A percentile compares a stretch with the other conserved stretches of the same genome.
phyloP scores from a whole-genome alignment of 352 stramenopile species.

The Globisporangium splendens region DNA sequence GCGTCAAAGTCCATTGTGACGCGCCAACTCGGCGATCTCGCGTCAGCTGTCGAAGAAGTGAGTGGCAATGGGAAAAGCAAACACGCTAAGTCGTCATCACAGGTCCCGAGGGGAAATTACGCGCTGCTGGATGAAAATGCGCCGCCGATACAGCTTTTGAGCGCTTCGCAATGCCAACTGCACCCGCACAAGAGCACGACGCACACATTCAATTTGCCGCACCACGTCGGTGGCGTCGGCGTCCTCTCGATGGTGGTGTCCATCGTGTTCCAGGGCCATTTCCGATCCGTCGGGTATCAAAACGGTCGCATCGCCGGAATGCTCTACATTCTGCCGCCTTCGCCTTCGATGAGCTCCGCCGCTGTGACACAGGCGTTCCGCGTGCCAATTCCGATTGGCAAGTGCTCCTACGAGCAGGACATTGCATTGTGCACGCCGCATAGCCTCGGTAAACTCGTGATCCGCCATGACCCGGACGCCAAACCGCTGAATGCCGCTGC shows the following conservation, averaged over 20 bases:
- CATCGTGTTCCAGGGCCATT: slow-evolving; percentile 73
- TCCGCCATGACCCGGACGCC: slow-evolving; percentile 53
- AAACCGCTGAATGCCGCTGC: slow-evolving; percentile 47
- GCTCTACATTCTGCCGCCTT: slow-evolving; percentile 58
- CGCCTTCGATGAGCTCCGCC: not conserved
- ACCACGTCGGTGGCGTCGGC: slow-evolving; percentile 20
- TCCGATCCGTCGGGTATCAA: slow-evolving; percentile 66
- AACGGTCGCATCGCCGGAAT: slow-evolving; percentile 71
- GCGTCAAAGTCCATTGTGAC: slow-evolving; percentile 11
- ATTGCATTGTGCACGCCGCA: slow-evolving; percentile 66
- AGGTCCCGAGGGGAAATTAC: slow-evolving; percentile 17
- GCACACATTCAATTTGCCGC: slow-evolving; percentile 58
- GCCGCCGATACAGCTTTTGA: slow-evolving; percentile 28
- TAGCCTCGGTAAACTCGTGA: slow-evolving; percentile 55
- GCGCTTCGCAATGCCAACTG: slow-evolving; percentile 42
- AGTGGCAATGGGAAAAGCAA: slow-evolving; percentile 3
- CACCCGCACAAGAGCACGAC: slow-evolving; percentile 58
- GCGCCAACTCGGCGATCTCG: slow-evolving; percentile 30
- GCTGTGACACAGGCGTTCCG: slow-evolving; percentile 4
- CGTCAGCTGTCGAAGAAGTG: slow-evolving; percentile 24
- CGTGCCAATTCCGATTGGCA: slow-evolving; percentile 43
- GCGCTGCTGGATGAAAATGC: slow-evolving; percentile 35
- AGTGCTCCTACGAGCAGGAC: slow-evolving; percentile 43
- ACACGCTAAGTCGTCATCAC: slow-evolving; percentile 8
- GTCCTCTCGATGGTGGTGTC: slow-evolving; percentile 56